Percentiles rank a stretch among this genome's conserved stretches.
Evolutionary conservation across 2,329 filamentous ascomycete species (phyloP).

Genomic region (Elsinoe arachidis): DNA sequence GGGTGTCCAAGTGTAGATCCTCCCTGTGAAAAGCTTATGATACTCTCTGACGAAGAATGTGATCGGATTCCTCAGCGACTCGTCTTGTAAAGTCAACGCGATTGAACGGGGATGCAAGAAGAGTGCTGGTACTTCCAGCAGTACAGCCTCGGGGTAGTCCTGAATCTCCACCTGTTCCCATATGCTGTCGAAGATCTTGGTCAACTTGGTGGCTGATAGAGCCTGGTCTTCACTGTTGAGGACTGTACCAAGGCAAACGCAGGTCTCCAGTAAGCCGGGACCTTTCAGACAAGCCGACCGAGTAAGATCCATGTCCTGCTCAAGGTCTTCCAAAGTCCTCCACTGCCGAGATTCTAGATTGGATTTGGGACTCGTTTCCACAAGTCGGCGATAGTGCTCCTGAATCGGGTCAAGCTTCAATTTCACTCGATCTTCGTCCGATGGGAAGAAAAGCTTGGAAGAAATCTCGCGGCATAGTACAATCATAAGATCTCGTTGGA

Average conservation of each 20-base stretch:
- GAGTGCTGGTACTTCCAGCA: slow-evolving; percentile 30
- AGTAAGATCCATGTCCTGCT: slow-evolving; percentile 22
- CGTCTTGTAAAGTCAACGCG: slow-evolving; percentile 16
- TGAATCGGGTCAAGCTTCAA: background rate
- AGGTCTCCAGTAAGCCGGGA: slow-evolving; percentile 23
- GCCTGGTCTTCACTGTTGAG: slow-evolving; percentile 18
- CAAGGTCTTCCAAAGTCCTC: slow-evolving; percentile 21
- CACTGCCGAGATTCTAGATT: background rate
- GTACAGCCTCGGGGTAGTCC: slow-evolving; percentile 36
- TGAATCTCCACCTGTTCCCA: slow-evolving; percentile 42
- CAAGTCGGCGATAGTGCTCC: background rate
- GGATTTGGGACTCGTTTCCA: background rate
- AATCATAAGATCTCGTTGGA: slow-evolving; percentile 30
- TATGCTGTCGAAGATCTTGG: slow-evolving; percentile 26
- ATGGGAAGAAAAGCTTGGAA: too few relatives aligned
- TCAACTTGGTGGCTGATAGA: slow-evolving; percentile 2
- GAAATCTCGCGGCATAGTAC: background rate
- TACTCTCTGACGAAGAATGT: slow-evolving; percentile 13
- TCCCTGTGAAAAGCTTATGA: slow-evolving; percentile 20
- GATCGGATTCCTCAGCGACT: slow-evolving; percentile 1
- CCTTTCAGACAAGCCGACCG: slow-evolving; percentile 27
- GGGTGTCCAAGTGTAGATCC: slow-evolving; percentile 26
- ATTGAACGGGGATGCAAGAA: slow-evolving; percentile 30
- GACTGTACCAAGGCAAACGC: slow-evolving; percentile 20
- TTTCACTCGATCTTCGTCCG: background rate